Evolutionary conservation across 257 asterid species (phyloP).

Genomic region (Pogostemon cablin): DNA sequence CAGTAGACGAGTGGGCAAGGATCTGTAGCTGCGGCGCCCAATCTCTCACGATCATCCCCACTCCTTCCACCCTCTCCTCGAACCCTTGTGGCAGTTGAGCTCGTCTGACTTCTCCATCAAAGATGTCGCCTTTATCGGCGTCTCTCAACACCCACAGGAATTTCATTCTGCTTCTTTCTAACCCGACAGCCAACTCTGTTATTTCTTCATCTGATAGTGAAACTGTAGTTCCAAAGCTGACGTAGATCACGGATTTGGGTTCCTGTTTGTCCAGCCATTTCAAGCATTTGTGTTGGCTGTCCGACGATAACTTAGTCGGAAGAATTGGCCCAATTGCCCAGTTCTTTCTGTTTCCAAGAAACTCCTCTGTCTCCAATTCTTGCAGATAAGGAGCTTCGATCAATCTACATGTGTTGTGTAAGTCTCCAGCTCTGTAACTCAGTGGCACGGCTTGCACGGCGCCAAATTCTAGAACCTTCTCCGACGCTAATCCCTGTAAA

Average conservation of each 20-base stretch:
- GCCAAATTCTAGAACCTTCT: constrained; percentile 1
- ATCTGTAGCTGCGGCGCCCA: constrained; percentile 50
- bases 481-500: constrained; percentile 14
- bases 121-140: constrained; percentile 42
- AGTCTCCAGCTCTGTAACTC: constrained; percentile 36
- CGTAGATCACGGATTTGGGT: constrained; percentile 25
- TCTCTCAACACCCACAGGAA: constrained; percentile 52
- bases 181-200: constrained; percentile 31
- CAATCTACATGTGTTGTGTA: constrained; percentile 47
- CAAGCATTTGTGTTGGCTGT: constrained; percentile 24
- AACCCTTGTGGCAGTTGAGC: constrained; percentile 25
- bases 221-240: constrained; percentile 35
- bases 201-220: constrained; percentile 32
- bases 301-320: constrained; percentile 18
- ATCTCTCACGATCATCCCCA: constrained; percentile 44
- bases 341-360: constrained; percentile 24
- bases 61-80: constrained; percentile 28
- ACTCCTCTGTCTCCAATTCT: constrained; percentile 33
- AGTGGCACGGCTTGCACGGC: constrained; percentile 15
- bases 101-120: constrained; percentile 33
- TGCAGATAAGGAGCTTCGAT: constrained; percentile 44
- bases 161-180: constrained; percentile 35
- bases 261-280: constrained; percentile 40
- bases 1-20: constrained; percentile 34
- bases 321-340: constrained; percentile 51